Base-by-base conservation (phyloP, 2,329 filamentous ascomycete species). In the Stagonosporopsis cucurbitacearum region DNA sequence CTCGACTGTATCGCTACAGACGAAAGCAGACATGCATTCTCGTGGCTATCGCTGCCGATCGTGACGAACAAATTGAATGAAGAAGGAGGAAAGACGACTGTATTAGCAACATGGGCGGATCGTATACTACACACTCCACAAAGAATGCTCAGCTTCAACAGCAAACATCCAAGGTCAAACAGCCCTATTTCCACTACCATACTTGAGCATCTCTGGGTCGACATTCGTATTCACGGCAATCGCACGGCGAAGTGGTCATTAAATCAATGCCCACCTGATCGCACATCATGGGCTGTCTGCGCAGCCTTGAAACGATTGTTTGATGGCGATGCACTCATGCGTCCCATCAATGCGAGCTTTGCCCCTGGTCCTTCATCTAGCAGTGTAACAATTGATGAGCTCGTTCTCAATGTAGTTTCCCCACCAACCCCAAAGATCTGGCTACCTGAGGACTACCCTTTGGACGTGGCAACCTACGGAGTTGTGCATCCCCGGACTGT, bases 211-310 rank as follows among this genome's bases (percentile, higher is more conserved):
- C 59, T 75, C 5, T 67, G 63, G 55, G 51, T 75, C n/a, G 71
- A 75, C 26, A 51, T 75, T 9, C 60, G 71, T 7, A 58, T 69
- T 9, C 50, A 59, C 19, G 66, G 68, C 7, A 58, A 64, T 23
- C 61, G 66, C 19, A 60, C 58, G n/a, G 49, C 56, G 12, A 68
- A 65, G 32, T 63, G 62, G 55, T 46, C 58, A 25, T 45, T 48
- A 15, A 63, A 68, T 40, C 58, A 50, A 33, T 62, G 52, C 13
- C 50, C 64, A 28, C 59, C 60, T 7, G 64, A 70, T 19, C 66
- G 65, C 9, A 72, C 68, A 3, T 65, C 65, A 11, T 75, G 72
- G 73, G 71, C 70, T 4, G 56, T 75, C 26, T 74, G 73, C 55
- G 71, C 70, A n/a, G 71, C 67, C 5, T 57, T 75, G 30, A 68